Evolutionary conservation across 257 asterid genomes (phyloP).

Genomic region (Solanum chiquidenum): DNA sequence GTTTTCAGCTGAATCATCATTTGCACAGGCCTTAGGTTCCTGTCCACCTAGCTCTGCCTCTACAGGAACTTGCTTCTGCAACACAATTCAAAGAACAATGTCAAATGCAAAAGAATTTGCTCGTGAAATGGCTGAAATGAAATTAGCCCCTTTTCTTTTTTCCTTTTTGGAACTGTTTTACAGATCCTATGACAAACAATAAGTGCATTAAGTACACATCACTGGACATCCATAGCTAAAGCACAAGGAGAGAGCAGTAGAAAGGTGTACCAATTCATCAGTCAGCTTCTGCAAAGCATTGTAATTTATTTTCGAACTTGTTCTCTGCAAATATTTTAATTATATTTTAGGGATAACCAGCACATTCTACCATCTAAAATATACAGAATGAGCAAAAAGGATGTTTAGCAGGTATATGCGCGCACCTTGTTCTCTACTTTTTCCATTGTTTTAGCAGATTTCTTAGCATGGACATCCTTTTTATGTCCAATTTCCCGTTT

Average conservation of each 20-base stretch:
- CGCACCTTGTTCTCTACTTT: slow-evolving; percentile 23
- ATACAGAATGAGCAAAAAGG: not conserved
- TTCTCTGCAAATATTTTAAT: slow-evolving; percentile 21
- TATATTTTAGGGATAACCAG: not conserved
- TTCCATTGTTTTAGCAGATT: slow-evolving; percentile 21
- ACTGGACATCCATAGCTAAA: not conserved
- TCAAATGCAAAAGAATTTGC: not conserved
- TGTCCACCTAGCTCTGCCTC: not conserved
- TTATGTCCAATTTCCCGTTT: slow-evolving; percentile 21
- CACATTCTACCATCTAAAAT: not conserved
- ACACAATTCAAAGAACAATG: not conserved
- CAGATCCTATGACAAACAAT: not conserved
- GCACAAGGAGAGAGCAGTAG: not conserved
- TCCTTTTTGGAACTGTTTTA: not conserved
- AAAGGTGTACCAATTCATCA: slow-evolving; percentile 28
- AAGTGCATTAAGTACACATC: not conserved
- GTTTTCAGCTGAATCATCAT: slow-evolving; percentile 7
- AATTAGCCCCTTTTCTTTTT: not conserved
- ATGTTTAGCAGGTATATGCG: not conserved
- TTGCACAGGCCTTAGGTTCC: not conserved
- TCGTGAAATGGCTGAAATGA: not conserved
- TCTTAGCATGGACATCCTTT: slow-evolving; percentile 12
- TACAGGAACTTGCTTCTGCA: slow-evolving; percentile 19
- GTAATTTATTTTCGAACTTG: slow-evolving; percentile 40
- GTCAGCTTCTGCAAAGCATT: slow-evolving; percentile 28